These are phyloP conservation scores for Phialemoniopsis sp. DNA, from an alignment of 2,329 filamentous ascomycete genomes.

Conservation along the genomic window DNA sequence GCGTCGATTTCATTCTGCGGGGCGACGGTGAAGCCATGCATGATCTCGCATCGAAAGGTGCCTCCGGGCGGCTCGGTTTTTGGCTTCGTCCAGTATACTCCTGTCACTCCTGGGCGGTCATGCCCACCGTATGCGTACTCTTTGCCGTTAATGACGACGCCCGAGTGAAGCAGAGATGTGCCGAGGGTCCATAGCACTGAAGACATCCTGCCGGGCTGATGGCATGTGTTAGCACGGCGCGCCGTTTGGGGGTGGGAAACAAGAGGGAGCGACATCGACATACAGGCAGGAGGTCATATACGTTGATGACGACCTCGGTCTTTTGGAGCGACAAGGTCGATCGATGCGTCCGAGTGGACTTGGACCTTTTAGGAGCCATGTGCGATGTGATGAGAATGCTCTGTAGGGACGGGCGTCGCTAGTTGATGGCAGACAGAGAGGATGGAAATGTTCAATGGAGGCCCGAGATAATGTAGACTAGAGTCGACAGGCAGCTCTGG, in stretches of 20 bases:
- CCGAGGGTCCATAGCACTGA: conserved; percentile 75
- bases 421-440: too few relatives aligned
- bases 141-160: conserved; percentile 72
- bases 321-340: conserved; percentile 67
- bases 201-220: conserved; percentile 68
- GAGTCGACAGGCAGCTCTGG: too few relatives aligned
- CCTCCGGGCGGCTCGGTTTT: conserved; percentile 70
- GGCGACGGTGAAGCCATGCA: conserved; percentile 75
- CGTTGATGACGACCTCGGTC: conserved; percentile 71
- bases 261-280: conserved; percentile 11
- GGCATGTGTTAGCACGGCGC: conserved; percentile 5
- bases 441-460: too few relatives aligned
- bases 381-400: background rate
- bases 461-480: too few relatives aligned
- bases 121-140: conserved; percentile 88
- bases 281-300: conserved; percentile 74
- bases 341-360: conserved; percentile 44
- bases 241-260: conserved; percentile 3
- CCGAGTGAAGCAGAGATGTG: conserved; percentile 74
- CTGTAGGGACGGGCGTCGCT: background rate
- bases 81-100: conserved; percentile 80
- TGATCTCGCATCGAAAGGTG: conserved; percentile 68
- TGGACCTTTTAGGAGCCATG: conserved; percentile 41
- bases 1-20: conserved; percentile 65
- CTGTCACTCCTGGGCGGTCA: conserved; percentile 64